Conservation (phyloP, 1,284 basidiomycete species). For the Malassezia restricta region DNA sequence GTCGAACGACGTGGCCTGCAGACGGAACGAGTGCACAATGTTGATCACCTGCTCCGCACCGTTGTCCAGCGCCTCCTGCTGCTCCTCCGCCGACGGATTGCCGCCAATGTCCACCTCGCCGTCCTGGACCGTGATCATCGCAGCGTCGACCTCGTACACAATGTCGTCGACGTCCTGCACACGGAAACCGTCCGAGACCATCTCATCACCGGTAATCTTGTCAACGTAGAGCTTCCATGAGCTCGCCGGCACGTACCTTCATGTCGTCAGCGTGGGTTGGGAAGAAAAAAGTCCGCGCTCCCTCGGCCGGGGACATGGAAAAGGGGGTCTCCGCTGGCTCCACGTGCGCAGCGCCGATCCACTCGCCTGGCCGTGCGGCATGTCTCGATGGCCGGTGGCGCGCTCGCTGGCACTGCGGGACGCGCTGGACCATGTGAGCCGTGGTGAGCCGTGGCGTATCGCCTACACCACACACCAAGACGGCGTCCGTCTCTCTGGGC, state of each 20-base stretch:
- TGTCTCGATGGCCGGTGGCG: neutral
- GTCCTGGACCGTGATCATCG: slow-evolving; percentile 61
- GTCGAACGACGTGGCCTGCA: slow-evolving; percentile 72
- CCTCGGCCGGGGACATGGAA: neutral
- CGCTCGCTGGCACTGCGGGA: slow-evolving; percentile 2
- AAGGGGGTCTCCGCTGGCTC: too few species aligned
- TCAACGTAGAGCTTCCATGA: slow-evolving; percentile 55
- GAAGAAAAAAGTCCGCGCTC: neutral
- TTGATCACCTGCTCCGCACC: slow-evolving; percentile 71
- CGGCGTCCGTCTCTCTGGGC: slow-evolving; percentile 13
- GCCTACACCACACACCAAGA: slow-evolving; percentile 20
- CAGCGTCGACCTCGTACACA: slow-evolving; percentile 81
- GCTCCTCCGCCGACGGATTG: slow-evolving; percentile 63
- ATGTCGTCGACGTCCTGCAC: slow-evolving; percentile 65
- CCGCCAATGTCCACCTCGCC: slow-evolving; percentile 84
- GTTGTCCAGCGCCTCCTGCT: slow-evolving; percentile 68
- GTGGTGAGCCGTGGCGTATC: neutral
- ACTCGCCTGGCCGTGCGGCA: too few species aligned
- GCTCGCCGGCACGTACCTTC: slow-evolving; percentile 10
- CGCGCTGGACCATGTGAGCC: slow-evolving; percentile 1
- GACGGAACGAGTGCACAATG: slow-evolving; percentile 81
- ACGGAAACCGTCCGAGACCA: slow-evolving; percentile 49
- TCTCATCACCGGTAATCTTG: slow-evolving; percentile 71
- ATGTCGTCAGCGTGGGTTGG: neutral
- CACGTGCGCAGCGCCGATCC: too few species aligned